Conservation (phyloP, 2,329 filamentous ascomycete genomes). For the Phaeophleospora eucalypticola region DNA sequence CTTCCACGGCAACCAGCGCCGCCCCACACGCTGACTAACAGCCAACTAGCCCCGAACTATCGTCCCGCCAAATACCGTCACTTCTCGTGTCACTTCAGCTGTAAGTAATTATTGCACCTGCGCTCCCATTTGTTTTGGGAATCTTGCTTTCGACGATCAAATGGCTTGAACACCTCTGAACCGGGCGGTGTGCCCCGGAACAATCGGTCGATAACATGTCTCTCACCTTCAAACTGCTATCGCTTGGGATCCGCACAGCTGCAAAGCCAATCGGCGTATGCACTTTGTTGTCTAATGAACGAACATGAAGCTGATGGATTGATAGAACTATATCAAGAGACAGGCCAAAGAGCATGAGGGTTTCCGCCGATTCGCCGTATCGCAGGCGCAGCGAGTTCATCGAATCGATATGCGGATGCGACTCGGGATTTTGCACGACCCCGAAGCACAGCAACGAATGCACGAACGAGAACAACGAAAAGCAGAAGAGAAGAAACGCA, state of each 20-base stretch:
- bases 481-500: conserved; percentile 51
- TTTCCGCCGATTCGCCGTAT: conserved; percentile 59
- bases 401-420: conserved; percentile 65
- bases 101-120: too few species aligned
- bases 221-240: conserved; percentile 63
- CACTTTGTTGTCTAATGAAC: conserved; percentile 12
- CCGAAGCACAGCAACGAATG: conserved; percentile 51
- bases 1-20: background rate
- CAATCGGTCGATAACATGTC: conserved; percentile 47
- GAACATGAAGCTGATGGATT: conserved; percentile 3
- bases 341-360: conserved; percentile 66
- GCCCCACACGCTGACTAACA: background rate
- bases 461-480: conserved; percentile 52
- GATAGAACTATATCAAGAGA: conserved; percentile 62
- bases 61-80: background rate
- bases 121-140: too few species aligned
- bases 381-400: conserved; percentile 61
- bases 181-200: conserved; percentile 6
- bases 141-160: background rate
- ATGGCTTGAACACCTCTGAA: conserved; percentile 11
- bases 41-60: background rate
- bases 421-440: conserved; percentile 61
- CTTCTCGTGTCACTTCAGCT: background rate
- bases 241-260: conserved; percentile 60
- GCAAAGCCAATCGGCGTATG: conserved; percentile 65